Conservation (phyloP, 305 asterid genomes). For the Fraxinus xanthoxyloides region DNA sequence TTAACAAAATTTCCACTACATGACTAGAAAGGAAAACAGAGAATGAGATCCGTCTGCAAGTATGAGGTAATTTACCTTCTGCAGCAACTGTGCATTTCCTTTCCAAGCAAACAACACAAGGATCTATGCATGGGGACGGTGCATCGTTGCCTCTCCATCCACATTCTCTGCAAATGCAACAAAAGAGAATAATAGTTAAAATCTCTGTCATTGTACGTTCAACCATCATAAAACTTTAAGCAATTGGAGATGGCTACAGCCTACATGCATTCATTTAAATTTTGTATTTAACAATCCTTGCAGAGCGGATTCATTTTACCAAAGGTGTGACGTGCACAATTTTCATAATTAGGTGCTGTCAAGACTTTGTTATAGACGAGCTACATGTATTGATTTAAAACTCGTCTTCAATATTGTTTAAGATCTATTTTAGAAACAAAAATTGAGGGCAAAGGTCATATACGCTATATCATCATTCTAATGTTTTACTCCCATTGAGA, state of each 20-base stretch:
- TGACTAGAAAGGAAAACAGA: background rate
- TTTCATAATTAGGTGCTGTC: background rate
- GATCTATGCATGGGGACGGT: constrained; percentile 54
- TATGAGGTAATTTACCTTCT: constrained; percentile 48
- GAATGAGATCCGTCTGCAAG: background rate
- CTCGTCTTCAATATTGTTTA: background rate
- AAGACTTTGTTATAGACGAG: background rate
- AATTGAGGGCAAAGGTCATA: background rate
- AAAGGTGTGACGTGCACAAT: background rate
- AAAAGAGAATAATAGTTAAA: constrained; percentile 4
- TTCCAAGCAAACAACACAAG: constrained; percentile 92
- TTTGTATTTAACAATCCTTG: background rate
- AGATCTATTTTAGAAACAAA: background rate
- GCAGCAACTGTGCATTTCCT: constrained; percentile 86
- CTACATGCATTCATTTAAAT: background rate
- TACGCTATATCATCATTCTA: background rate
- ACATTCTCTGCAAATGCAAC: constrained; percentile 53
- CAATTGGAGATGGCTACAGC: background rate
- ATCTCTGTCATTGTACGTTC: background rate
- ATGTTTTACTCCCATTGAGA: background rate
- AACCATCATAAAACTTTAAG: background rate
- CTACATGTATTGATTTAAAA: background rate
- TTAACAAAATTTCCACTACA: background rate
- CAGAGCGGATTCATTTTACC: background rate
- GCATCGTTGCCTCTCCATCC: constrained; percentile 70